Base-by-base conservation (phyloP, 2,329 filamentous ascomycete species). In the Diplodia sapinea region DNA sequence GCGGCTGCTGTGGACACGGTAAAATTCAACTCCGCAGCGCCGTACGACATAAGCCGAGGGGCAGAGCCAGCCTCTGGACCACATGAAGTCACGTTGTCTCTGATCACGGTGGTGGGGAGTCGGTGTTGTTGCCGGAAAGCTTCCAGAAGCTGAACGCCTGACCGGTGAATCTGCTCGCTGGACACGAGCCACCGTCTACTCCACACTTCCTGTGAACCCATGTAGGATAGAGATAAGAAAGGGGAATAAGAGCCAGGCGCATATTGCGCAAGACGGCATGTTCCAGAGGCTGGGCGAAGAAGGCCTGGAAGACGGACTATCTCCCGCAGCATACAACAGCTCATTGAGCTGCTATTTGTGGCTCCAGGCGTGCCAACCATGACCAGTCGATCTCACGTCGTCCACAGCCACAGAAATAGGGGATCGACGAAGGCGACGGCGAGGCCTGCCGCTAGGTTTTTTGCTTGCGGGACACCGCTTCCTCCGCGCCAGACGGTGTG, bases 251-350 rank as follows among this genome's bases (percentile, higher is more conserved):
- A 61, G 56, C 33, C 40, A 49, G 59, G 59, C n/a, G 20, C n/a
- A 40, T 51, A 63, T 63, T 50, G 59, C 59, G 59, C 47, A 63
- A 50, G 12, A 26, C 40, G 59, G 59, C 6, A 43, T 31, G 7
- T 63, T 62, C 59, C 59, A 63, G 59, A 63, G 40, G 43, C 20
- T 63, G 29, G 17, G 29, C 29, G n/a, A 17, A 20, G 13, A 15
- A n/a, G 15, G 59, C 23, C 59, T 62, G 29, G 47, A 63, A 36
- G 47, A 29, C 43, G 36, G 29, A 38, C 11, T 23, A 31, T 51
- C 4, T 20, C 15, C 36, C 36, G 11, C 36, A 38, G 9, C 36
- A 12, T 38, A 38, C 36, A 38, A 38, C 36, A 4, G 36, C 8
- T 38, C 9, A 7, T 38, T 38, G 36, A 38, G 36, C 36, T 47